Evolutionary conservation across 352 stramenopile species (phyloP).

Genomic region (Globisporangium cederbergense): DNA sequence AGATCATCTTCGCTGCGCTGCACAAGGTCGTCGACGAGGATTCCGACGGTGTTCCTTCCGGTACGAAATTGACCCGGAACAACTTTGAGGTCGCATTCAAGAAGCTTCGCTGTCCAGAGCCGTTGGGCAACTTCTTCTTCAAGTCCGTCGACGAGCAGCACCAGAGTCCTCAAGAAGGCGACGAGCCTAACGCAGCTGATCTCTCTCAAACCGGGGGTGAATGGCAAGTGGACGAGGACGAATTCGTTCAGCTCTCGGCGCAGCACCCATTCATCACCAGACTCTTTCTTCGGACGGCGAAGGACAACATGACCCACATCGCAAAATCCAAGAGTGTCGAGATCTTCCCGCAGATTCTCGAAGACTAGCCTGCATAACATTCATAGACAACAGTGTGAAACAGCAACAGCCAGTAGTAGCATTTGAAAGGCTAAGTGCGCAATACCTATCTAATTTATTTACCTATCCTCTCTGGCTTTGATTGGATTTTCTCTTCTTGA

Average conservation of each 20-base stretch:
- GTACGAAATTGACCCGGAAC: slow-evolving; percentile 12
- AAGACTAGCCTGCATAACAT: slow-evolving; percentile 22
- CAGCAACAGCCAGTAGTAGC: not conserved
- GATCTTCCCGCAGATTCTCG: slow-evolving; percentile 52
- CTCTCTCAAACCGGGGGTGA: not conserved
- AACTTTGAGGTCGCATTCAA: slow-evolving; percentile 52
- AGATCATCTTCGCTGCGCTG: slow-evolving; percentile 64
- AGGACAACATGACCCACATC: slow-evolving; percentile 59
- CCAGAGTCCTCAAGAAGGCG: slow-evolving; percentile 15
- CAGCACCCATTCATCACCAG: slow-evolving; percentile 65
- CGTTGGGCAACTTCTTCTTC: slow-evolving; percentile 61
- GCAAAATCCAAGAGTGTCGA: slow-evolving; percentile 41
- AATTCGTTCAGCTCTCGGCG: slow-evolving; percentile 42
- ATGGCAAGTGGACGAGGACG: slow-evolving; percentile 37
- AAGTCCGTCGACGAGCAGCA: slow-evolving; percentile 42
- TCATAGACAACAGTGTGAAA: slow-evolving; percentile 7
- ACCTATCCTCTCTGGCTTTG: slow-evolving; percentile 5
- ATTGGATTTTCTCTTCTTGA: not conserved
- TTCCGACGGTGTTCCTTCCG: not conserved
- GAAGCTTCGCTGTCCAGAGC: slow-evolving; percentile 56
- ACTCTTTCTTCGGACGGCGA: slow-evolving; percentile 62
- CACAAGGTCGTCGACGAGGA: slow-evolving; percentile 41
- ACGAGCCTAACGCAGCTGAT: not conserved
- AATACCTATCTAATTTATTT: slow-evolving; percentile 16
- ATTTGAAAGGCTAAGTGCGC: not conserved